A percentile compares a stretch with the other conserved stretches of the same genome.
Evolutionary conservation across 2,329 filamentous ascomycete genomes (phyloP).

Genomic region (Dactylellina parvicollis): DNA sequence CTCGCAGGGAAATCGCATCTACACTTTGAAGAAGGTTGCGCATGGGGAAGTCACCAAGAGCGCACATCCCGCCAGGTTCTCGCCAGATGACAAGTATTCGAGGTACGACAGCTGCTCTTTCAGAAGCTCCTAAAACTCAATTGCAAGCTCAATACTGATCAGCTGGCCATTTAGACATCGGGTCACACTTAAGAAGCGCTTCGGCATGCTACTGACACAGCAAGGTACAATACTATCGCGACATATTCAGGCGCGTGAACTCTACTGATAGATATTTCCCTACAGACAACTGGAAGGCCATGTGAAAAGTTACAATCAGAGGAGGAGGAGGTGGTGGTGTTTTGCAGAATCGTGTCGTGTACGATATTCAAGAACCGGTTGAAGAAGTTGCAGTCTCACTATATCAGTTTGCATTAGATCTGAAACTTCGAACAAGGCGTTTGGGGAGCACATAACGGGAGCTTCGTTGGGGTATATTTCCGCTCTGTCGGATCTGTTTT

Average conservation of each 20-base stretch:
- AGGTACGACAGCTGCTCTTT: slow-evolving; percentile 63
- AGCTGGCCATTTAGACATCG: slow-evolving; percentile 77
- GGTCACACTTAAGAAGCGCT: slow-evolving; percentile 93
- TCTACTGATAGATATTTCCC: not conserved
- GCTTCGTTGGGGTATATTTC: not conserved
- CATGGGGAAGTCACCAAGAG: slow-evolving; percentile 90
- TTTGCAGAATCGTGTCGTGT: not conserved
- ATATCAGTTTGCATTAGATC: no score
- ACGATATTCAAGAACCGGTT: not conserved
- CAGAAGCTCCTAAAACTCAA: not conserved
- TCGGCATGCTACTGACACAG: slow-evolving; percentile 86
- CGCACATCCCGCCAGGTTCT: slow-evolving; percentile 94
- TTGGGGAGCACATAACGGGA: not conserved
- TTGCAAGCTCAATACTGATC: not conserved
- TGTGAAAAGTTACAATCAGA: slow-evolving; percentile 32
- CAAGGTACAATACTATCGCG: slow-evolving; percentile 63
- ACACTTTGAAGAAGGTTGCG: slow-evolving; percentile 91
- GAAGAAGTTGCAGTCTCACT: not conserved
- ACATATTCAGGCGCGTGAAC: not conserved
- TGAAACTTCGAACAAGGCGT: slow-evolving; percentile 5
- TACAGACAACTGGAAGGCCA: slow-evolving; percentile 61
- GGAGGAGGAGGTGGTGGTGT: not conserved
- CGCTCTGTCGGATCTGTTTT: not conserved
- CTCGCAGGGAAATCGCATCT: slow-evolving; percentile 82
- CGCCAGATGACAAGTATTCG: slow-evolving; percentile 98